Base-by-base conservation (phyloP, 2,329 filamentous ascomycete species). In the Epichloe amarillans region DNA sequence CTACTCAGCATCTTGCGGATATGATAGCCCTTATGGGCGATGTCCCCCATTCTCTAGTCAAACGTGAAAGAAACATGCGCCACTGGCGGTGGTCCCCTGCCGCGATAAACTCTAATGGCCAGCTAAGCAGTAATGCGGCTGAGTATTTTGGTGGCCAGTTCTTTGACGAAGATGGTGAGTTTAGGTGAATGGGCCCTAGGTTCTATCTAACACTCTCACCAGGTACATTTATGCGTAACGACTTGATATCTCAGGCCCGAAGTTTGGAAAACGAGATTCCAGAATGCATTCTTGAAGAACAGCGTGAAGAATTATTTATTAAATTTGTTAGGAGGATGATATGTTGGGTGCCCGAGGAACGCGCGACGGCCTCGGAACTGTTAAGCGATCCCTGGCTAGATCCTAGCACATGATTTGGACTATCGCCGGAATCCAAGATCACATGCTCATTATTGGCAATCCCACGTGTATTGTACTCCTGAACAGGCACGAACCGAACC, bases 1-100 rank as follows among this genome's bases (percentile, higher is more conserved):
- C 60, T 38, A 51, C 56, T 2, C 53, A 54, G 21, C 59, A 61
- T 39, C 17, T 47, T 7, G 45, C 45, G 4, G 45, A 47, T 10
- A 47, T 38, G 17, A 47, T 14, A 19, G 33, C 45, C 17, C 15
- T 30, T 11, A 30, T 47, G 12, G 30, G 45, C 30, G 5, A 21
- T n/a, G 14, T 12, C 17, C n/a, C 45, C 45, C 6, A 10, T 30
- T 46, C n/a, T 7, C 10, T 47, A 19, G 5, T 38, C 12, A 1
- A 36, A 2, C 35, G 45, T 37, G 26, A 47, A 37, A 23, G 45
- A 38, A 8, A 14, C 30, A 47, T 47, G 19, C 33, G 45, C 8
- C 45, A 47, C 35, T 38, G 33, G 45, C 3, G 45, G 45, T 30
- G 26, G 26, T 30, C 26, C 10, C 26, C 26, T 30, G 26, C 26